Base-by-base conservation (phyloP, 768 basidiomycete species). In the Russula sp. region DNA sequence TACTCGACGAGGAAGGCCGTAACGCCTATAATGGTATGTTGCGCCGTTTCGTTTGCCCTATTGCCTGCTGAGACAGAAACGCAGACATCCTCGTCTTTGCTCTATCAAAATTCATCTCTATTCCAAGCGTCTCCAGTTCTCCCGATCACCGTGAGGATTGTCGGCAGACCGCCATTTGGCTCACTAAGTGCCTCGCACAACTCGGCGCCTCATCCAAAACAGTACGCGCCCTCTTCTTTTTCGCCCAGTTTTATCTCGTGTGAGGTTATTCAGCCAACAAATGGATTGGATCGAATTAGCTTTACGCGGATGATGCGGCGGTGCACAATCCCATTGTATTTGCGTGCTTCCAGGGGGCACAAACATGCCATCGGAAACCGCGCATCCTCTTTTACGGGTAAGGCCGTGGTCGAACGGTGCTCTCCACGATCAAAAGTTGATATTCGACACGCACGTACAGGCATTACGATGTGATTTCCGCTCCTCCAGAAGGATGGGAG, bases 401-500 rank as follows among this genome's bases (percentile, higher is more conserved):
- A 28, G 80, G 69, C 14, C 44, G 13, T 48, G 26, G 3, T 48
- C n/a, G n/a, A 7, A 32, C 57, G 36, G 26, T 20, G 24, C 49
- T 54, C 30, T 16, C n/a, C n/a, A 18, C 6, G 30, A 36, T n/a
- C 11, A 62, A 53, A 57, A 54, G 13, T 46, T 18, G 53, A 52
- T 14, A 14, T 49, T 49, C n/a, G 13, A 20, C 20, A n/a, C 48
- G 5, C 28, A 22, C 46, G 26, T 14, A 40, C 40, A 92, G 92
- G 2, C 97, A 99, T 73, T 99, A 98, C 76, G 97, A 99, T 70
- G 92, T 98, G n/a, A 92, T 98, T 54, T 79, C 88, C 0, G 94
- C 94, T 0, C 85, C 84, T 0, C 75, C 78, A 11, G 78, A 83
- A 7, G 84, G 87, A 14, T 98, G 96, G 96, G 76, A 80, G 24